Evolutionary conservation across 2,329 filamentous ascomycete genomes (phyloP).

Genomic region (Cytospora mali): DNA sequence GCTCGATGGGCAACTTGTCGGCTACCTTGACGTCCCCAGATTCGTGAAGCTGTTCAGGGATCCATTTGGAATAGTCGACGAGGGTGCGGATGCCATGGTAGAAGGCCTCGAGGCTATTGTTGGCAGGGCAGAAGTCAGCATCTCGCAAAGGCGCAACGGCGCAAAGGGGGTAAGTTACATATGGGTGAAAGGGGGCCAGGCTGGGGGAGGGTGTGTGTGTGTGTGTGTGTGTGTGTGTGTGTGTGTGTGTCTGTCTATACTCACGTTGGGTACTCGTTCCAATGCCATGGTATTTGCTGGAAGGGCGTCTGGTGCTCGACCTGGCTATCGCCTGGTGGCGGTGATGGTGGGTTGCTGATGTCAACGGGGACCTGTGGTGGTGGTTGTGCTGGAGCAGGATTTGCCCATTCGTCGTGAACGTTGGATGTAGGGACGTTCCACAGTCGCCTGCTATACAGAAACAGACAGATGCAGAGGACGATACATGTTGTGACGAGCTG

Average conservation of each 20-base stretch:
- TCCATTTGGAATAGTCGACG: slow-evolving; percentile 27
- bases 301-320: slow-evolving; percentile 21
- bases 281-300: slow-evolving; percentile 27
- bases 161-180: too few relatives aligned
- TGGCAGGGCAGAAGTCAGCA: not conserved
- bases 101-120: slow-evolving; percentile 24
- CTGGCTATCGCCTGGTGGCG: slow-evolving; percentile 10
- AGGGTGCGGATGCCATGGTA: slow-evolving; percentile 27
- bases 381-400: slow-evolving; percentile 4
- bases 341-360: slow-evolving; percentile 5
- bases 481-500: slow-evolving; percentile 25
- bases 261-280: slow-evolving; percentile 26
- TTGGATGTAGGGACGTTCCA: slow-evolving; percentile 16
- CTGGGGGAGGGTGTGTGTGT: not conserved
- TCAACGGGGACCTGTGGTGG: slow-evolving; percentile 13
- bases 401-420: slow-evolving; percentile 27
- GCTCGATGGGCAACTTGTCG: slow-evolving; percentile 22
- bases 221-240: not conserved
- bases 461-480: slow-evolving; percentile 27
- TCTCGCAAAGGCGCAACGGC: not conserved
- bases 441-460: slow-evolving; percentile 28
- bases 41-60: slow-evolving; percentile 25
- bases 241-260: not conserved
- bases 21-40: slow-evolving; percentile 23
- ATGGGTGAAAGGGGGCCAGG: too few relatives aligned